These are phyloP conservation scores for Marvania coccoides DNA, from an alignment of 139 green algal species.

Conservation along the genomic window DNA sequence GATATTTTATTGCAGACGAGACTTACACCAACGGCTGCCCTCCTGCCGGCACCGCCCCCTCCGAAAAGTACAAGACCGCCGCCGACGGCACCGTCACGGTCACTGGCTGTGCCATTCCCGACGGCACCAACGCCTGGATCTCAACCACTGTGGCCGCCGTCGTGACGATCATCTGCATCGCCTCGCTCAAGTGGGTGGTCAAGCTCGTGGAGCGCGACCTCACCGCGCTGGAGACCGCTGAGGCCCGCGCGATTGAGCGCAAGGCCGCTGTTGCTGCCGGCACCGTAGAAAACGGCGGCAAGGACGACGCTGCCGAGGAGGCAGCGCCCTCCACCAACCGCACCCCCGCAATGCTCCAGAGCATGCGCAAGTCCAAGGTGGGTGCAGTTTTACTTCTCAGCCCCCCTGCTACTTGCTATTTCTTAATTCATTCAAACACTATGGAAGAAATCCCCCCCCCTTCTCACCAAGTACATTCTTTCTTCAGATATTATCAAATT, in stretches of 20 bases:
- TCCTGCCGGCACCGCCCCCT: neutral
- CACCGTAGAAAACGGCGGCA: neutral
- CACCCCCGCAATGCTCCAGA: slow-evolving; percentile 3
- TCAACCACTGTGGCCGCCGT: neutral
- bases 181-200: neutral
- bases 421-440: too few relatives aligned
- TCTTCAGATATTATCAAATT: too few relatives aligned
- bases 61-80: neutral
- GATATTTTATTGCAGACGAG: too few relatives aligned
- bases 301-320: neutral
- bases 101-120: neutral
- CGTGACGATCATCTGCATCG: neutral
- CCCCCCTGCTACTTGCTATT: too few relatives aligned
- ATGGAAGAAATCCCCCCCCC: too few relatives aligned
- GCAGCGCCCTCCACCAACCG: neutral
- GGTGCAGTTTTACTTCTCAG: too few relatives aligned
- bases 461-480: too few relatives aligned
- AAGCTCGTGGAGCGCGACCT: slow-evolving; percentile 5
- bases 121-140: slow-evolving; percentile 13
- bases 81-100: neutral
- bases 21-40: slow-evolving; percentile 9
- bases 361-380: slow-evolving; percentile 22
- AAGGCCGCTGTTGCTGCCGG: neutral
- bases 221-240: neutral
- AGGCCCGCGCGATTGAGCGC: neutral